Evolutionary conservation across 805 yeast species (phyloP).

Genomic region (Candida tammaniensis): DNA sequence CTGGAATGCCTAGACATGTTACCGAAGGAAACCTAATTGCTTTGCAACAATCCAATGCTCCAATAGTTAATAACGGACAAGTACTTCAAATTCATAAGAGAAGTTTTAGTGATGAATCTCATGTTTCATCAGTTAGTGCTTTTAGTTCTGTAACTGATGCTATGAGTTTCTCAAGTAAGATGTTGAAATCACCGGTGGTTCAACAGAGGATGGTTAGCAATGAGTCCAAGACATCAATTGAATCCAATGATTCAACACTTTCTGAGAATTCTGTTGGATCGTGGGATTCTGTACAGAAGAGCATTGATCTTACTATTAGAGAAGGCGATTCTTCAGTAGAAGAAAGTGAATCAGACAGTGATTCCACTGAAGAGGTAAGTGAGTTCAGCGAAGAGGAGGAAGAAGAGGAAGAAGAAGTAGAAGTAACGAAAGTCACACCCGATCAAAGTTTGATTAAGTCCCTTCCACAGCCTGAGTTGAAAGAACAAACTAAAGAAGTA

Average conservation of each 20-base stretch:
- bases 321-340: slow-evolving; percentile 1
- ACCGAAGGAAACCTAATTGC: slow-evolving; percentile 14
- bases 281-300: slow-evolving; percentile 29
- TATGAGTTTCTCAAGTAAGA: slow-evolving; percentile 15
- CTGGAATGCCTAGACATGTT: slow-evolving; percentile 7
- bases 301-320: slow-evolving; percentile 11
- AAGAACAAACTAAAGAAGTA: not conserved
- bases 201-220: slow-evolving; percentile 7
- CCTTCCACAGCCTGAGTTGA: no score
- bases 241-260: slow-evolving; percentile 7
- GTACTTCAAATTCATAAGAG: slow-evolving; percentile 19
- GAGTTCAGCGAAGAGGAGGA: not conserved
- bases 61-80: slow-evolving; percentile 5
- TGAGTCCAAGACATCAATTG: slow-evolving; percentile 5
- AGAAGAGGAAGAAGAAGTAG: not conserved
- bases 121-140: slow-evolving; percentile 36
- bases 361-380: not conserved
- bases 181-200: not conserved
- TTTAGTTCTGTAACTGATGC: slow-evolving; percentile 35
- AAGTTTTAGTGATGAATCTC: slow-evolving; percentile 37
- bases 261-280: slow-evolving; percentile 15
- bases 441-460: not conserved
- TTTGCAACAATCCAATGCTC: slow-evolving; percentile 13
- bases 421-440: no score
- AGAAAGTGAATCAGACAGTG: slow-evolving; percentile 2